Evolutionary conservation across 2,329 filamentous ascomycete genomes (phyloP), one percentile per base, ranked within the genome.

Genomic region (Cytospora chrysosperma): DNA sequence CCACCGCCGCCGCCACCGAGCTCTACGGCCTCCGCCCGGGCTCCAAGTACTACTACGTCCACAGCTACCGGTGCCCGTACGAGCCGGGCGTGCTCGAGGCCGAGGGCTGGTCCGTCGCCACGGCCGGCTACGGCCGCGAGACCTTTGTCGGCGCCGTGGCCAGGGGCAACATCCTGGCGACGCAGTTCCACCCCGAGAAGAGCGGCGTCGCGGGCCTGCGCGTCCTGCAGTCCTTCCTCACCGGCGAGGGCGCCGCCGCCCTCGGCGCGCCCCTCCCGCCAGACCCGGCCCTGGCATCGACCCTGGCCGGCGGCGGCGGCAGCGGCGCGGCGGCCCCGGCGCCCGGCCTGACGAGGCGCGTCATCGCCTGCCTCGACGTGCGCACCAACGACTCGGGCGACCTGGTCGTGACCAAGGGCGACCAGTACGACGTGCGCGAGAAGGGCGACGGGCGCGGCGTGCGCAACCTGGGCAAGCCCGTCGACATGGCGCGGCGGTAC

Each of bases 31-130:
- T 99, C 60, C 81, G 85, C 30, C 88, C 91, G 0, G 83, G 84
- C 59, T 96, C 91, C 73, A 99, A 98, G 77, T 99, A 99, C 81
- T 99, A 99, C 79, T 99, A 99, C 74, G 94, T 99, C 62, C 95
- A 99, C 81, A 93, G 92, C 2, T 99, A 95, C 78, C 93, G 93
- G 63, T 88, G 87, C 28, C 89, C 89, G 3, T 97, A 97, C 75
- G 78, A 78, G 59, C 77, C 84, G 53, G 91, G 90, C 40, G 82
- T 89, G 68, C 82, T 97, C 15, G 93, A 97, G 76, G 81, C 81
- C 61, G 84, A 90, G 37, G 95, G 94, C 28, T 99, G 95, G 94
- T 86, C 87, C 10, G 90, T 98, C n/a, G 95, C 95, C 1, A 96
- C 91, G 3, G 93, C 89, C 21, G 88, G 85, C 19, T 99, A 99